A percentile compares a stretch with the other conserved stretches of the same genome.
These are phyloP conservation scores for Fusarium subglutinans DNA, from an alignment of 2,329 filamentous ascomycete species.

Conservation along the genomic window DNA sequence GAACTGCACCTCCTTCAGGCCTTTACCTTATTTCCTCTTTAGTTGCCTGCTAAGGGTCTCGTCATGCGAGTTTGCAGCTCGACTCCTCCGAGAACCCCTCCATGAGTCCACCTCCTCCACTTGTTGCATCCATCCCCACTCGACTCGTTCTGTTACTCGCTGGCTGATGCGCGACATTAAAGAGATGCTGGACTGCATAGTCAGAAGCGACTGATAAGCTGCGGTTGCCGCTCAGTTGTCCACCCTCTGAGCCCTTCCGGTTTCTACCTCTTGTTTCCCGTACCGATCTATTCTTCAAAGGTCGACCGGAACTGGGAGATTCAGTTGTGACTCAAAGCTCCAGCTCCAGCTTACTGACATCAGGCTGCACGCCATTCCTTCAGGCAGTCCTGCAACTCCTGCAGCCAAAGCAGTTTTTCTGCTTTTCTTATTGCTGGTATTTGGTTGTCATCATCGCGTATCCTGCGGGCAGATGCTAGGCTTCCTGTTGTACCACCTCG, in stretches of 20 bases:
- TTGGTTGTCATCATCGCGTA: conserved; percentile 15
- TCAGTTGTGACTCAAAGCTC: conserved; percentile 22
- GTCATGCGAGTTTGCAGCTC: conserved; percentile 34
- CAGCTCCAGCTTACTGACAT: conserved; percentile 21
- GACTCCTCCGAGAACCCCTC: conserved; percentile 38
- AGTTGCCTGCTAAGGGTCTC: conserved; percentile 10
- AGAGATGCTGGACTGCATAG: conserved; percentile 37
- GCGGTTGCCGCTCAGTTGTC: conserved; percentile 41
- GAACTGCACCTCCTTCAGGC: conserved; percentile 6
- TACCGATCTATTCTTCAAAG: conserved; percentile 26
- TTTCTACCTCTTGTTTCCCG: conserved; percentile 35
- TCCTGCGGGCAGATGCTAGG: conserved; percentile 20
- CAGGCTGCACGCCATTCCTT: conserved; percentile 20
- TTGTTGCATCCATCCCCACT: conserved; percentile 37
- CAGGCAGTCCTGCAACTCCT: conserved; percentile 17
- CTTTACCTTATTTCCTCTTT: not conserved
- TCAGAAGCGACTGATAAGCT: conserved; percentile 43
- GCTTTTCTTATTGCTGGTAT: conserved; percentile 12
- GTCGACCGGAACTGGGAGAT: conserved; percentile 24
- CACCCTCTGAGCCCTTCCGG: conserved; percentile 36
- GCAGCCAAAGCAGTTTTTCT: conserved; percentile 21
- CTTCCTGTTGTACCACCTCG: conserved; percentile 34
- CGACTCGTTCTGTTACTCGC: conserved; percentile 34
- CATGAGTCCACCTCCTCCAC: conserved; percentile 40
- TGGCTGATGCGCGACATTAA: conserved; percentile 39